Evolutionary conservation across 2,329 filamentous ascomycete species (phyloP), one percentile per base, ranked within the genome.

Genomic region (Periconia sp.): DNA sequence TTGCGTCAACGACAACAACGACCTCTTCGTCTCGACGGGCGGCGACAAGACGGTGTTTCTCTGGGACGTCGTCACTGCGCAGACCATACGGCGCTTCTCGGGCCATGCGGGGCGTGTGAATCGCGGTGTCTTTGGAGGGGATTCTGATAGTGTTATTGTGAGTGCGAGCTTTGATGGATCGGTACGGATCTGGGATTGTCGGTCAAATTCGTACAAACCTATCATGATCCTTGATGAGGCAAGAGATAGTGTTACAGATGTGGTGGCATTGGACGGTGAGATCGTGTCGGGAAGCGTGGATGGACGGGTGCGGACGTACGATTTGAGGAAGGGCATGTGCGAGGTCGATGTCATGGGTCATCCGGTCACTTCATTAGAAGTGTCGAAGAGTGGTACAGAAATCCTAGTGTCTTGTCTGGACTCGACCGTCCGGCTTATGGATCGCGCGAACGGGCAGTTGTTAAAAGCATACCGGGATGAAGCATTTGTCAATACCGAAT

Each of bases 31-130:
- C 10, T 92, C 88, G n/a, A 84, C 85, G 1, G 94, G 94, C 61
- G 94, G 94, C 54, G 94, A 99, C 77, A 90, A 93, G 63, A 82
- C 84, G 56, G 91, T 96, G 0, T 97, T 97, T 70, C 81, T 97
- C 6, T 97, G 94, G 94, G 94, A 99, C 74, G 94, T 97, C 0
- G 81, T 88, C 45, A 89, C 87, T 2, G 91, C 89, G 17, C 81
- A 84, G 62, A 96, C 93, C 3, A 77, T 89, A 23, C 83, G 90
- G 19, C 83, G 94, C 27, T 94, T 93, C 74, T 60, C 81, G 41
- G 89, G 88, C 0, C 90, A 94, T 74, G 81, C 80, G 2, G 84
- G 85, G 43, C 80, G 92, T 31, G 82, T 97, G 51, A 95, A 97
- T 71, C 82, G 85, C 44, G 90, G 93, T 3, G 79, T 82, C 2